These are phyloP conservation scores for Kodamaea sp. DNA, from an alignment of 1,139 yeast genomes.

Conservation along the genomic window DNA sequence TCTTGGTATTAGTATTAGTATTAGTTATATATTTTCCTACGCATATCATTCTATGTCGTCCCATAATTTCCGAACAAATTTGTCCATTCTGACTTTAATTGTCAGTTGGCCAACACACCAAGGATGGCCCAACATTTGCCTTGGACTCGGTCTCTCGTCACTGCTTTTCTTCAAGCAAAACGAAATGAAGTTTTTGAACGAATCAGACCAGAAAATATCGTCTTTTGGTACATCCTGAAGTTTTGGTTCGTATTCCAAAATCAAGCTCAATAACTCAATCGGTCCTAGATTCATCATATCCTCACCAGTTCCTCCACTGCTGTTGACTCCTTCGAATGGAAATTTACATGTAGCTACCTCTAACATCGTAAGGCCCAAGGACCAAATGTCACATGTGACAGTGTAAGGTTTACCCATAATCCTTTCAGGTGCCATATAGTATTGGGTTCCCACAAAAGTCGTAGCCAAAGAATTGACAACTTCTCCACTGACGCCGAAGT, in stretches of 20 bases:
- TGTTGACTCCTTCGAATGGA: constrained; percentile 49
- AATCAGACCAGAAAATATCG: constrained; percentile 76
- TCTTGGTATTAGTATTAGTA: no score
- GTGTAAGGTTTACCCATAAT: constrained; percentile 94
- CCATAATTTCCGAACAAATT: constrained; percentile 84
- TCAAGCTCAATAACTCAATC: constrained; percentile 79
- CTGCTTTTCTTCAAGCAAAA: constrained; percentile 83
- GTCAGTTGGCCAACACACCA: constrained; percentile 80
- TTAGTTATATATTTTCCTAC: no score
- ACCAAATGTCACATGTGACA: constrained; percentile 96
- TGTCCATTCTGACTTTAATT: constrained; percentile 80
- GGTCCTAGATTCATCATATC: constrained; percentile 61
- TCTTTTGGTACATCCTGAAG: constrained; percentile 75
- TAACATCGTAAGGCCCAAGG: constrained; percentile 83
- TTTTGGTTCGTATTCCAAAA: constrained; percentile 79
- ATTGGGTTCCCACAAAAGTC: constrained; percentile 95
- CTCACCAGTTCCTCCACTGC: constrained; percentile 16
- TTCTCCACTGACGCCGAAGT: constrained; percentile 98
- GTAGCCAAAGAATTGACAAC: constrained; percentile 94
- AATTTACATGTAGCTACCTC: constrained; percentile 91
- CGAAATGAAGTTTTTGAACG: constrained; percentile 79
- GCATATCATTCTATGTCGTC: constrained; percentile 23
- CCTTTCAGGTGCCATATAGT: constrained; percentile 98
- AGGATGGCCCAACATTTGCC: constrained; percentile 90
- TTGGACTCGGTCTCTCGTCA: constrained; percentile 81